These are phyloP conservation scores for Podaxis carcinomalis DNA, from an alignment of 768 basidiomycete genomes.

Conservation along the genomic window DNA sequence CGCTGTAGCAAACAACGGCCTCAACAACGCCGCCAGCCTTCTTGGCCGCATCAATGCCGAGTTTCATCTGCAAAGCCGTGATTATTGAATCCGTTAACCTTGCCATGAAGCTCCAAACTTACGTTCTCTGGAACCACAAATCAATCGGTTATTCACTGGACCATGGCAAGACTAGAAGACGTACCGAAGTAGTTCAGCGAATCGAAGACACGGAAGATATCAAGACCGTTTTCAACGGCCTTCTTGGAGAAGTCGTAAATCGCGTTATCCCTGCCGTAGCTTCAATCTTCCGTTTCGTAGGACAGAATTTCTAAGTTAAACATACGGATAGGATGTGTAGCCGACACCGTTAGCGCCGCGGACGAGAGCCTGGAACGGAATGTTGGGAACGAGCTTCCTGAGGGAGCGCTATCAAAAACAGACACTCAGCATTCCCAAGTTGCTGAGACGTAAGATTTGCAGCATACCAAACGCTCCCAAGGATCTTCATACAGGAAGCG, in stretches of 20 bases:
- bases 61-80: slow-evolving; percentile 63
- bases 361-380: slow-evolving; percentile 96
- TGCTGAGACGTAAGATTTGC: neutral
- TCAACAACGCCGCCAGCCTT: slow-evolving; percentile 98
- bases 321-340: slow-evolving; percentile 96
- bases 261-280: slow-evolving; percentile 74
- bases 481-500: slow-evolving; percentile 99
- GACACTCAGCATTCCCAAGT: slow-evolving; percentile 11
- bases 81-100: neutral
- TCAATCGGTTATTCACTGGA: slow-evolving; percentile 1
- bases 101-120: slow-evolving; percentile 19
- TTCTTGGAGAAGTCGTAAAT: slow-evolving; percentile 99
- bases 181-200: slow-evolving; percentile 96
- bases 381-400: slow-evolving; percentile 95
- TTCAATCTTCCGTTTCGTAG: slow-evolving; percentile 8
- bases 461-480: slow-evolving; percentile 89
- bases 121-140: slow-evolving; percentile 58
- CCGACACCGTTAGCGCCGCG: slow-evolving; percentile 99
- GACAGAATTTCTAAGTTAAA: slow-evolving; percentile 6
- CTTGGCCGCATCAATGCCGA: slow-evolving; percentile 99
- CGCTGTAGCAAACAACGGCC: slow-evolving; percentile 97
- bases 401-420: slow-evolving; percentile 65
- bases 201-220: slow-evolving; percentile 99
- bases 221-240: slow-evolving; percentile 98
- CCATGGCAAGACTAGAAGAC: slow-evolving; percentile 21